Evolutionary conservation across 1,284 basidiomycete species (phyloP).

Genomic region (Neonothopanus nambi): DNA sequence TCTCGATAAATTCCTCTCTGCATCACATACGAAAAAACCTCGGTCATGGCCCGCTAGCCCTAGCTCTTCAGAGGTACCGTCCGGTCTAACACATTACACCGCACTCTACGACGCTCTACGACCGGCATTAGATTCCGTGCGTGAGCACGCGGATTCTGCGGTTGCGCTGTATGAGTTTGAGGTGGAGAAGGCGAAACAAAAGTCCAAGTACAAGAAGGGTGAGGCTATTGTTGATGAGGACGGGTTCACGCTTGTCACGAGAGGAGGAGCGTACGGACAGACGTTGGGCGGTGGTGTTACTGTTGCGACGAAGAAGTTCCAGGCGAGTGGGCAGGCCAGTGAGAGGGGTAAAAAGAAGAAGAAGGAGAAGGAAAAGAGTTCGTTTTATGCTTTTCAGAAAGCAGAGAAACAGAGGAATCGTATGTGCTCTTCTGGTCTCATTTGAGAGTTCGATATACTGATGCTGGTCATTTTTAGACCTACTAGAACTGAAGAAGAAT

Average conservation of each 20-base stretch:
- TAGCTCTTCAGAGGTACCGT: constrained; percentile 48
- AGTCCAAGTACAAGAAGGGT: constrained; percentile 71
- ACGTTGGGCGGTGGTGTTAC: constrained; percentile 79
- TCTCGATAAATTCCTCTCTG: constrained; percentile 57
- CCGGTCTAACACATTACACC: constrained; percentile 71
- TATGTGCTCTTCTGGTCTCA: constrained; percentile 35
- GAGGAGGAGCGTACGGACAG: constrained; percentile 85
- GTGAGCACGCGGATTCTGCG: constrained; percentile 73
- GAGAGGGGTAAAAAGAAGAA: constrained; percentile 61
- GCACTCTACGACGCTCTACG: constrained; percentile 63
- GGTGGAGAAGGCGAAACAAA: constrained; percentile 59
- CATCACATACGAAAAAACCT: constrained; percentile 44
- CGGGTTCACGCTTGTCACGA: constrained; percentile 87
- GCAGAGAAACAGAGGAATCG: constrained; percentile 85
- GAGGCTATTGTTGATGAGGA: constrained; percentile 90
- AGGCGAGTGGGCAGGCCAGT: constrained; percentile 56
- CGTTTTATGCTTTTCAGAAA: constrained; percentile 87
- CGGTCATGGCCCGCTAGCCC: constrained; percentile 63
- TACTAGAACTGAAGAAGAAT: constrained; percentile 76
- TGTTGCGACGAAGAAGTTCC: constrained; percentile 77
- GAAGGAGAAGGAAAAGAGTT: constrained; percentile 61
- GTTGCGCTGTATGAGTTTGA: constrained; percentile 79
- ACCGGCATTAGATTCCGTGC: constrained; percentile 71
- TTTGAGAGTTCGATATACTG: constrained; percentile 8
- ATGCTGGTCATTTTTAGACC: constrained; percentile 41